Conservation (phyloP, 2,329 filamentous ascomycete genomes). For the Colletotrichum sp. region DNA sequence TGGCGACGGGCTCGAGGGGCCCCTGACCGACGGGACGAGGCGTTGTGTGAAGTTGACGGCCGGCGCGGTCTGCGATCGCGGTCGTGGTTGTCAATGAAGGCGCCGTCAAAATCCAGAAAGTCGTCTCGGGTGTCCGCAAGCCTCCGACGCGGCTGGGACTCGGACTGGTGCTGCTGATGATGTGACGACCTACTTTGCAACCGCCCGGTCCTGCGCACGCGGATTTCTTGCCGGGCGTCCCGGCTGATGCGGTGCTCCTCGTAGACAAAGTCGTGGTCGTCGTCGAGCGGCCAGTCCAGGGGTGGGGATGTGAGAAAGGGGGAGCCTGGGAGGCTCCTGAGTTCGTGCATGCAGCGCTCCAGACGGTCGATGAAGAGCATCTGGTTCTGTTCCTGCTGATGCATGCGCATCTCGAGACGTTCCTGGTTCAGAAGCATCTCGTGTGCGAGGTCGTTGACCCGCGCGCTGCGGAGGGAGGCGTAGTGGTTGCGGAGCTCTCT, state of each 20-base stretch:
- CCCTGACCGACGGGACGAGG: background rate
- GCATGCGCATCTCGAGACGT: constrained; percentile 19
- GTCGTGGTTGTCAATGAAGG: background rate
- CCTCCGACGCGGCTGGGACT: background rate
- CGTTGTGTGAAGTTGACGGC: constrained; percentile 5
- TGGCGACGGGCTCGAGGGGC: background rate
- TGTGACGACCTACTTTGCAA: background rate
- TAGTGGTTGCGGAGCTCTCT: constrained; percentile 18
- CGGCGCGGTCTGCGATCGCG: background rate
- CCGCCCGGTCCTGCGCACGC: background rate
- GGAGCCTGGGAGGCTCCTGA: background rate
- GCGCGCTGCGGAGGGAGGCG: constrained; percentile 3
- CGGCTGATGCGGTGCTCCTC: constrained; percentile 8
- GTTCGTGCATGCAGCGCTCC: constrained; percentile 14
- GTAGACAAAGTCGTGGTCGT: constrained; percentile 3
- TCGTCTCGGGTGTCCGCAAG: background rate
- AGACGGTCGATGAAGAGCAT: constrained; percentile 18
- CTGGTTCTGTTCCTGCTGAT: constrained; percentile 19
- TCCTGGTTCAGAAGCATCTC: constrained; percentile 23
- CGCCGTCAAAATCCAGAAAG: background rate
- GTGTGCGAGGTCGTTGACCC: constrained; percentile 17
- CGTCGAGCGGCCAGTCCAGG: background rate
- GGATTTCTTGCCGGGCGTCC: background rate
- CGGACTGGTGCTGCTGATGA: background rate
- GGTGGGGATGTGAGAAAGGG: background rate